Evolutionary conservation across 306 rosid genomes (phyloP).

Genomic region (Calophaca sinica): DNA sequence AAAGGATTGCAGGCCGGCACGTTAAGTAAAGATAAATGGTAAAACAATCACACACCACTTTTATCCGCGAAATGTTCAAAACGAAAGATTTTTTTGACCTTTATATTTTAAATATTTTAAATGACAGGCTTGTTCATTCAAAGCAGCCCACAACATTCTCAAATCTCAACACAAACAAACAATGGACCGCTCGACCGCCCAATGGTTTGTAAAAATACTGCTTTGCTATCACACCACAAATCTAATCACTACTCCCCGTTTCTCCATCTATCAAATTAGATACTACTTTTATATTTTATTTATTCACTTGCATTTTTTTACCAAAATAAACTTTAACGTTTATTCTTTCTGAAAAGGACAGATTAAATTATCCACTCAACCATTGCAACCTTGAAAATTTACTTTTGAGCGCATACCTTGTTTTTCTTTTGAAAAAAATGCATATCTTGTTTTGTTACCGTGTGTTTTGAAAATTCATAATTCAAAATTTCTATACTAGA

Average conservation of each 20-base stretch:
- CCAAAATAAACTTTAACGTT: background rate
- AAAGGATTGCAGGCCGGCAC: slow-evolving; percentile 30
- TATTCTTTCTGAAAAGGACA: slow-evolving; percentile 10
- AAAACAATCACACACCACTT: background rate
- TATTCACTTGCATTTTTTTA: background rate
- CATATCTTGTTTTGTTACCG: too few species aligned
- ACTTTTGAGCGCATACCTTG: too few species aligned
- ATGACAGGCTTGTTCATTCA: background rate
- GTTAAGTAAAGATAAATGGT: slow-evolving; percentile 32
- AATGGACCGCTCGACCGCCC: slow-evolving; percentile 45
- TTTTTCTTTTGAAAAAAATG: too few species aligned
- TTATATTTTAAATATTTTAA: background rate
- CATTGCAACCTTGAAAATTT: background rate
- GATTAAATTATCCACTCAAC: background rate
- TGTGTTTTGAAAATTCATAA: background rate
- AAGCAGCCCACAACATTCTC: slow-evolving; percentile 43
- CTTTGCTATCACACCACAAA: slow-evolving; percentile 26
- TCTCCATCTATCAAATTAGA: background rate
- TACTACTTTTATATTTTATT: background rate
- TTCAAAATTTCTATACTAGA: background rate
- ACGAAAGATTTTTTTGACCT: background rate
- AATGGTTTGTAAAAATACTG: slow-evolving; percentile 44
- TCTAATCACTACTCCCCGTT: background rate
- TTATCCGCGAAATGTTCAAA: background rate
- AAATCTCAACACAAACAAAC: slow-evolving; percentile 11